Evolutionary conservation across 1,284 basidiomycete genomes (phyloP).

Genomic region (Cutaneotrichosporon sp.): DNA sequence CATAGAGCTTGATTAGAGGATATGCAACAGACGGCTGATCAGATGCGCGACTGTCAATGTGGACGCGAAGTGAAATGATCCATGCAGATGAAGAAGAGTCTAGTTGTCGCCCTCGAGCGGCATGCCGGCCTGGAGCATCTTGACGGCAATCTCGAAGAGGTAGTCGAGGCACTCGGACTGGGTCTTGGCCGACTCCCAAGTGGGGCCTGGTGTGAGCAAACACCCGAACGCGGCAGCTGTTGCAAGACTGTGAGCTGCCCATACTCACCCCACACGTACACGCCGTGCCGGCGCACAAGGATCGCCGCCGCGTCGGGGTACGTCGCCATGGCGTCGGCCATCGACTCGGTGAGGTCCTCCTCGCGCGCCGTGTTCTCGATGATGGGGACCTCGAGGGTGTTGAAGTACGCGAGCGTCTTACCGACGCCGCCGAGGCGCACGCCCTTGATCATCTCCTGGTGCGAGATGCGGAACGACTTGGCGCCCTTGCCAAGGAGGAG

Average conservation of each 20-base stretch:
- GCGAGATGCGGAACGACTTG: slow-evolving; percentile 67
- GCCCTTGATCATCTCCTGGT: slow-evolving; percentile 82
- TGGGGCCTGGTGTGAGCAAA: slow-evolving; percentile 59
- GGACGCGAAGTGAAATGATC: not conserved
- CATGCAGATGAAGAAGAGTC: slow-evolving; percentile 3
- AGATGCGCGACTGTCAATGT: no score
- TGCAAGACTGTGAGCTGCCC: not conserved
- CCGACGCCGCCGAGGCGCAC: slow-evolving; percentile 73
- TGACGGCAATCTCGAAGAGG: slow-evolving; percentile 71
- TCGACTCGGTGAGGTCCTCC: slow-evolving; percentile 79
- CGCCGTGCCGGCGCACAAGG: slow-evolving; percentile 76
- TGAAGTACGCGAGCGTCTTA: slow-evolving; percentile 71
- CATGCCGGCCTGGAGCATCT: slow-evolving; percentile 48
- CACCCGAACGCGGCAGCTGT: no score
- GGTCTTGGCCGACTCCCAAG: slow-evolving; percentile 86
- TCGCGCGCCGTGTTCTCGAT: slow-evolving; percentile 86
- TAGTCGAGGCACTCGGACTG: slow-evolving; percentile 87
- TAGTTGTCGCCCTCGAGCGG: slow-evolving; percentile 45
- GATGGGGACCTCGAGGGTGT: slow-evolving; percentile 81
- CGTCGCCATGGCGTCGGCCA: slow-evolving; percentile 72
- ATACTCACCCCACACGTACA: slow-evolving; percentile 78
- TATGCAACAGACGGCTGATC: not conserved
- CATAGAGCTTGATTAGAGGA: not conserved
- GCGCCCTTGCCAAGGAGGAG: slow-evolving; percentile 65
- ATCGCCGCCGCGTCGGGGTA: slow-evolving; percentile 77